Conservation (phyloP, 371 early-diverging fungal genomes). For the Batrachochytrium dendrobatidis region DNA sequence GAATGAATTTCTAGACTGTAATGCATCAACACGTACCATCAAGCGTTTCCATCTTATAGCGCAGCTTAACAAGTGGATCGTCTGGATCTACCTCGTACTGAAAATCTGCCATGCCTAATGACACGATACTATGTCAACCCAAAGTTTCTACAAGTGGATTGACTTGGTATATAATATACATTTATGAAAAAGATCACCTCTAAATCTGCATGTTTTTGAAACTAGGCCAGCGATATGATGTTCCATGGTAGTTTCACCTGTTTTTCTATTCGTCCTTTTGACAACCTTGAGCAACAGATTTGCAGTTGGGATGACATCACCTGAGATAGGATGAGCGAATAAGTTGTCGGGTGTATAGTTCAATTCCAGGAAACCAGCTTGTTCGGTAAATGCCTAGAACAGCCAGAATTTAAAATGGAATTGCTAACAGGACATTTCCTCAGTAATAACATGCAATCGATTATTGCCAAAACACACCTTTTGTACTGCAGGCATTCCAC, state of each 20-base stretch:
- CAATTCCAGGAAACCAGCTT: slow-evolving; percentile 37
- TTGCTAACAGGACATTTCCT: no score
- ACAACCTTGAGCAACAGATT: slow-evolving; percentile 57
- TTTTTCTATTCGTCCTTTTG: slow-evolving; percentile 17
- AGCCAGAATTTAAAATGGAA: neutral
- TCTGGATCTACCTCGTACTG: slow-evolving; percentile 42
- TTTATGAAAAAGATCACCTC: no score
- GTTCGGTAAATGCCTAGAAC: slow-evolving; percentile 26
- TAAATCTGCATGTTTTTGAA: slow-evolving; percentile 46
- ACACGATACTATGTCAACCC: no score
- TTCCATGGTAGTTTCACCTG: slow-evolving; percentile 1
- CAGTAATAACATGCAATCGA: no score
- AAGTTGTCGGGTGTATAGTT: slow-evolving; percentile 47
- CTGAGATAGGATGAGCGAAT: slow-evolving; percentile 57
- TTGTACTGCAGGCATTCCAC: slow-evolving; percentile 37
- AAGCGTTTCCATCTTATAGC: slow-evolving; percentile 29
- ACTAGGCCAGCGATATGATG: slow-evolving; percentile 35
- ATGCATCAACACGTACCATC: slow-evolving; percentile 29
- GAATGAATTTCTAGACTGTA: slow-evolving; percentile 6
- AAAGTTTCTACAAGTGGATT: no score
- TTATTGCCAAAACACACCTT: slow-evolving; percentile 20
- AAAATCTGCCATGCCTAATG: slow-evolving; percentile 50
- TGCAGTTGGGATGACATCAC: slow-evolving; percentile 41
- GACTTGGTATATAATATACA: no score
- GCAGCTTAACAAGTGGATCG: slow-evolving; percentile 35